Conservation (phyloP, 2,329 filamentous ascomycete species). For the Pseudocercospora crystallina region DNA sequence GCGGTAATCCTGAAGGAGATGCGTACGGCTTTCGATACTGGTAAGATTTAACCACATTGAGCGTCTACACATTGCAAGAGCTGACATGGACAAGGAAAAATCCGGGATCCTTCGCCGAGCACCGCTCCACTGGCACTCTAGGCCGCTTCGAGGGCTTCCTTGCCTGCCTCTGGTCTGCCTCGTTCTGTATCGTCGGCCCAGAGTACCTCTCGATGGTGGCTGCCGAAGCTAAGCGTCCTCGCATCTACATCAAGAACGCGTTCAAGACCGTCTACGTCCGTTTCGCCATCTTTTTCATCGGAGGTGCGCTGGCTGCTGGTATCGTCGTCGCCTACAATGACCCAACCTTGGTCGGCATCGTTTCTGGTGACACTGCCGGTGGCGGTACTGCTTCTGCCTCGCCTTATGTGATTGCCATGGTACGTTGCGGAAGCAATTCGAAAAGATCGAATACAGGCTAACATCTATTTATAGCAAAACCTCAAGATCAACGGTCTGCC, state of each 20-base stretch:
- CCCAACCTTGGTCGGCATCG: constrained; percentile 30
- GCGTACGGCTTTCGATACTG: constrained; percentile 45
- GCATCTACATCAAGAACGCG: constrained; percentile 47
- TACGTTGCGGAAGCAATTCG: background rate
- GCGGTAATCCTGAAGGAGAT: constrained; percentile 36
- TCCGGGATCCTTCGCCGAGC: constrained; percentile 36
- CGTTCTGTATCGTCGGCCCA: constrained; percentile 40
- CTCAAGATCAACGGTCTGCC: constrained; percentile 45
- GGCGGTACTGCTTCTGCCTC: constrained; percentile 33
- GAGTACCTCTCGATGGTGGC: constrained; percentile 53
- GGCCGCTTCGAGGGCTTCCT: constrained; percentile 40
- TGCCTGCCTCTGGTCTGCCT: constrained; percentile 39
- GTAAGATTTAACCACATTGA: background rate
- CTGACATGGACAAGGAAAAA: constrained; percentile 17
- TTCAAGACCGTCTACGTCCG: constrained; percentile 53
- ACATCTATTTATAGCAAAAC: constrained; percentile 32
- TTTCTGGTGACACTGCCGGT: constrained; percentile 20
- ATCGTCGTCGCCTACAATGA: constrained; percentile 42
- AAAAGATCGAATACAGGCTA: background rate
- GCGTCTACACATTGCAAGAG: too few species aligned
- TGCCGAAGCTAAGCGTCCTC: constrained; percentile 49
- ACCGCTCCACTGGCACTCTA: constrained; percentile 28
- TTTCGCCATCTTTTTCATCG: constrained; percentile 51
- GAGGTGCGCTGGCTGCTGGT: constrained; percentile 47
- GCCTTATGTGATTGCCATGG: constrained; percentile 44